These are phyloP conservation scores for Hortaea werneckii DNA, from an alignment of 2,329 filamentous ascomycete genomes.

Conservation along the genomic window DNA sequence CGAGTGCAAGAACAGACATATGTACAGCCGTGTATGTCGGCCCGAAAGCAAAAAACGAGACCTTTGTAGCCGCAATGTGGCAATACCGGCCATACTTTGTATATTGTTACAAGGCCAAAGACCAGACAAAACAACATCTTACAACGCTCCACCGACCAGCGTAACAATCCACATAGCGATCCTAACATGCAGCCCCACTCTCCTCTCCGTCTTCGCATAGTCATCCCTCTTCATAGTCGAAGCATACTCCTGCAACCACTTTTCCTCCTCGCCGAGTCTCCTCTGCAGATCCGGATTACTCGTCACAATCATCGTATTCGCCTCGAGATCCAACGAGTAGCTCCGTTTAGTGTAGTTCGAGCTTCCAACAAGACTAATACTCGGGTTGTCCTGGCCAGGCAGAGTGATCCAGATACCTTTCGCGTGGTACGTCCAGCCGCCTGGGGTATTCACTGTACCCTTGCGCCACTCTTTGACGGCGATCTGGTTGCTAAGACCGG, in stretches of 20 bases:
- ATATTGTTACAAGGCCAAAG: neutral
- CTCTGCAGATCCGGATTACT: conserved; percentile 60
- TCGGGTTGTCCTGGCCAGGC: conserved; percentile 51
- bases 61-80: neutral
- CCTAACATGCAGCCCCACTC: conserved; percentile 74
- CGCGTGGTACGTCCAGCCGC: conserved; percentile 94
- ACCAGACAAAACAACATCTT: conserved; percentile 11
- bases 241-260: conserved; percentile 68
- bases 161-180: conserved; percentile 90
- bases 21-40: no score
- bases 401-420: conserved; percentile 90
- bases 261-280: conserved; percentile 67
- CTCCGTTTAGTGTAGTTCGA: conserved; percentile 94
- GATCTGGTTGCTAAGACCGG: conserved; percentile 49
- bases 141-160: conserved; percentile 78
- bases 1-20: no score
- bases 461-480: conserved; percentile 77
- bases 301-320: conserved; percentile 78
- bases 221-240: conserved; percentile 61
- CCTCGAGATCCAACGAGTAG: conserved; percentile 85
- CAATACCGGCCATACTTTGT: neutral
- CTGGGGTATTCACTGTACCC: conserved; percentile 69
- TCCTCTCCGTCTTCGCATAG: conserved; percentile 68
- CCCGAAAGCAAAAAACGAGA: no score
- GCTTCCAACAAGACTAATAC: conserved; percentile 76